phyloP scores from a whole-genome alignment of 148 eudicot species.

The Limonium bicolor region DNA sequence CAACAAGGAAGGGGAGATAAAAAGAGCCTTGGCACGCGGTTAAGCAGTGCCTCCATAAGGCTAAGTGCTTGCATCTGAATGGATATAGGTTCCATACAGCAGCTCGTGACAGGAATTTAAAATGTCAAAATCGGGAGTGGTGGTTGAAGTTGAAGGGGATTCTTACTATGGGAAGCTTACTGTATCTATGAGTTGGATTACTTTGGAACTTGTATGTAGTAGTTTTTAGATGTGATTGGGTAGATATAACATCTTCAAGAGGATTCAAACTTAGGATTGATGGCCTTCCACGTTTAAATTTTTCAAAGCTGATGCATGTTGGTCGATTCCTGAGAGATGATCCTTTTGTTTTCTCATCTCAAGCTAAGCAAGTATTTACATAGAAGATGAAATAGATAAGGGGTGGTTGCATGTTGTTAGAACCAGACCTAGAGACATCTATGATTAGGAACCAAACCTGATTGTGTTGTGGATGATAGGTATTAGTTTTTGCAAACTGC shows the following conservation, averaged over 20 bases:
- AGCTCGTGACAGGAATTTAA: neutral
- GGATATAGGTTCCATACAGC: neutral
- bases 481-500: no score
- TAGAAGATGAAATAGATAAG: slow-evolving; percentile 8
- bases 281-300: slow-evolving; percentile 4
- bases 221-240: slow-evolving; percentile 10
- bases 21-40: no score
- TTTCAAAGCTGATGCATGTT: slow-evolving; percentile 9
- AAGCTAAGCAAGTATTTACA: slow-evolving; percentile 10
- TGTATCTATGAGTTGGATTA: slow-evolving; percentile 1
- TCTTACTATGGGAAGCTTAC: slow-evolving; percentile 4
- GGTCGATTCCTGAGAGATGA: slow-evolving; percentile 8
- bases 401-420: slow-evolving; percentile 11
- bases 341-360: slow-evolving; percentile 15
- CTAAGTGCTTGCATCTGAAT: no score
- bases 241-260: slow-evolving; percentile 2
- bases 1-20: no score
- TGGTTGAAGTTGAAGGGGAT: slow-evolving; percentile 4
- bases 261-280: neutral
- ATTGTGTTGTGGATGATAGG: no score
- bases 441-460: no score
- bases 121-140: slow-evolving; percentile 7
- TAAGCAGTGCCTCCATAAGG: no score
- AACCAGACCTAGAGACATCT: slow-evolving; percentile 11
- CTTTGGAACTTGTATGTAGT: slow-evolving; percentile 2